A percentile compares a stretch with the other conserved stretches of the same genome.
Conservation (phyloP, 805 yeast genomes). For the Saccharomycopsis capsularis region DNA sequence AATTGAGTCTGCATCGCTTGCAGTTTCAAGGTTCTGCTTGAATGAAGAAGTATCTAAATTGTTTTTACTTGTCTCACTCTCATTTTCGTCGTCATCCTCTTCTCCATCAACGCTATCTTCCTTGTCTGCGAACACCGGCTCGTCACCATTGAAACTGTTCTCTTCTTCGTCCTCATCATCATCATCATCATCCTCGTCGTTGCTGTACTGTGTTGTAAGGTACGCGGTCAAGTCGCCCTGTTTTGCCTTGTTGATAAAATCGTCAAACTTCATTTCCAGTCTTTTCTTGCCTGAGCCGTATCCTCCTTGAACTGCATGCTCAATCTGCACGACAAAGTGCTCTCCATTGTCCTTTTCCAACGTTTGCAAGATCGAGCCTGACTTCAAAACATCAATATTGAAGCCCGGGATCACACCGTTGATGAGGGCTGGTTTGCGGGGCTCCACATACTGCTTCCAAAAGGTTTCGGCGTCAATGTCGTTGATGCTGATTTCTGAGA, state of each 20-base stretch:
- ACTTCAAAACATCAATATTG: constrained; percentile 30
- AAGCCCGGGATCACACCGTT: constrained; percentile 33
- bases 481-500: constrained; percentile 23
- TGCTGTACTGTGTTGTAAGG: constrained; percentile 61
- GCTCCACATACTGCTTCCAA: constrained; percentile 33
- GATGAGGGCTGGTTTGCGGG: constrained; percentile 46
- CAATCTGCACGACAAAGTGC: constrained; percentile 42
- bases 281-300: constrained; percentile 61
- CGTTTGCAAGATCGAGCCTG: constrained; percentile 32
- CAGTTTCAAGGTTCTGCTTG: constrained; percentile 20
- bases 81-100: constrained; percentile 22
- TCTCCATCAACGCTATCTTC: constrained; percentile 21
- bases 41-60: constrained; percentile 5
- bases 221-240: constrained; percentile 44
- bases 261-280: constrained; percentile 41
- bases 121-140: constrained; percentile 17
- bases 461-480: constrained; percentile 28
- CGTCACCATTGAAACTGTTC: constrained; percentile 1
- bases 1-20: constrained; percentile 30
- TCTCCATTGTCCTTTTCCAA: constrained; percentile 30
- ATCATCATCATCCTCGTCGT: constrained; percentile 26
- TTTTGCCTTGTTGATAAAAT: constrained; percentile 38
- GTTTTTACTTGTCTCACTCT: constrained; percentile 18
- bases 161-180: constrained; percentile 23
- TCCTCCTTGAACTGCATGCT: constrained; percentile 51